Evolutionary conservation across 805 yeast species (phyloP), one percentile per base, ranked within the genome.

Genomic region (Isabelozyma rhagii): DNA sequence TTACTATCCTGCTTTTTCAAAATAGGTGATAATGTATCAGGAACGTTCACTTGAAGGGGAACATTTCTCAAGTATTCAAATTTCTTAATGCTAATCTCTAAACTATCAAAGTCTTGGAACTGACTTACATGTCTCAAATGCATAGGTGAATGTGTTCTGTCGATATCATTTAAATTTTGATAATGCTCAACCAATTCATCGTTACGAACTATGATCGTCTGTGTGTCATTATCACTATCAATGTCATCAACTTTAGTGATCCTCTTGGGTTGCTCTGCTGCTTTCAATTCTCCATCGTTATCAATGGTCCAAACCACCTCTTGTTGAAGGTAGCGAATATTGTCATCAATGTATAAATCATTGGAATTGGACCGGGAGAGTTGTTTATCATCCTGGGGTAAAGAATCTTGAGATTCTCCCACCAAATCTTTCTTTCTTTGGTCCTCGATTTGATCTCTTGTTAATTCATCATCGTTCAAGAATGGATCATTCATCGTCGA

Each of bases 401-500:
- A 31, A 4, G 45, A 43, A n/a, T 43, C 45, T 15, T 43, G 45
- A 8, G 45, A 43, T 31, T 39, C 45, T 27, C 28, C 45, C 5
- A 43, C 47, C 11, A 51, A 50, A 45, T 73, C 77, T 41, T 63
- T 67, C 15, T 59, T 49, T 51, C 70, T 69, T 49, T 68, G 76
- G 51, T 73, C 76, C 36, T 60, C 64, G 46, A 73, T 74, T 51
- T 73, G 78, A 34, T 65, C 77, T 34, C 55, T 57, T 1, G 77
- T 68, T 50, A 74, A 63, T 49, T 74, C 78, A 47, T 73, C 78
- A 55, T 74, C 78, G 47, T 60, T 65, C 44, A 73, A 62, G 51
- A 74, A 71, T 36, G 63, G 62, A 34, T 60, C 66, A 29, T 47
- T 53, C 1, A 55, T 44, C 8, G 44, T 29, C 15, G 27, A 39